These are phyloP conservation scores for Boletellus sp. DNA, from an alignment of 768 basidiomycete species.

Conservation along the genomic window DNA sequence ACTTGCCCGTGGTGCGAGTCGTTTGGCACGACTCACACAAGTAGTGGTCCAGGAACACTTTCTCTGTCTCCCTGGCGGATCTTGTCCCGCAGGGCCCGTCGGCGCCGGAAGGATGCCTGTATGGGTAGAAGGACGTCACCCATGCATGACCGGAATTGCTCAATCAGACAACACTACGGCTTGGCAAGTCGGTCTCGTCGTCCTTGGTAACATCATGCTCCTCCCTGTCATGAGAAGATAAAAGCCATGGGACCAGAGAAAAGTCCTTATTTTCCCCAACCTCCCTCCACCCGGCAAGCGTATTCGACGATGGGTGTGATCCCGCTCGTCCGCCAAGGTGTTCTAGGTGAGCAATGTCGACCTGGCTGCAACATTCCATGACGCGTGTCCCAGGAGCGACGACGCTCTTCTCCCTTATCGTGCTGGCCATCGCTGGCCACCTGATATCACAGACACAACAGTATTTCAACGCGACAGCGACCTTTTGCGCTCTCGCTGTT, in stretches of 20 bases:
- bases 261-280: not conserved
- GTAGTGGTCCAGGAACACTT: too few species aligned
- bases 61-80: too few species aligned
- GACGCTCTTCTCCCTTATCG: conserved; percentile 29
- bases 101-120: too few species aligned
- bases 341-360: conserved; percentile 19
- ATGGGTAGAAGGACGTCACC: too few species aligned
- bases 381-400: conserved; percentile 12
- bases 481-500: conserved; percentile 29
- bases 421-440: conserved; percentile 27
- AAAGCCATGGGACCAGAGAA: conserved; percentile 1
- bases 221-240: conserved; percentile 6
- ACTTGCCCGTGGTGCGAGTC: too few species aligned
- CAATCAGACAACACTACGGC: not conserved
- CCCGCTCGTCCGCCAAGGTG: conserved; percentile 12
- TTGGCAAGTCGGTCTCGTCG: not conserved
- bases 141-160: not conserved
- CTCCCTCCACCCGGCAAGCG: not conserved
- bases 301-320: conserved; percentile 13
- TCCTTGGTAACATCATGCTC: not conserved
- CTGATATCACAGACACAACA: conserved; percentile 21
- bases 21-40: too few species aligned
- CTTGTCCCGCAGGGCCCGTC: too few species aligned
- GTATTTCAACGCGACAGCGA: conserved; percentile 7
- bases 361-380: not conserved